A percentile compares a stretch with the other conserved stretches of the same genome.
Evolutionary conservation across 768 basidiomycete species (phyloP).

Genomic region (Suillus tomentosus): DNA sequence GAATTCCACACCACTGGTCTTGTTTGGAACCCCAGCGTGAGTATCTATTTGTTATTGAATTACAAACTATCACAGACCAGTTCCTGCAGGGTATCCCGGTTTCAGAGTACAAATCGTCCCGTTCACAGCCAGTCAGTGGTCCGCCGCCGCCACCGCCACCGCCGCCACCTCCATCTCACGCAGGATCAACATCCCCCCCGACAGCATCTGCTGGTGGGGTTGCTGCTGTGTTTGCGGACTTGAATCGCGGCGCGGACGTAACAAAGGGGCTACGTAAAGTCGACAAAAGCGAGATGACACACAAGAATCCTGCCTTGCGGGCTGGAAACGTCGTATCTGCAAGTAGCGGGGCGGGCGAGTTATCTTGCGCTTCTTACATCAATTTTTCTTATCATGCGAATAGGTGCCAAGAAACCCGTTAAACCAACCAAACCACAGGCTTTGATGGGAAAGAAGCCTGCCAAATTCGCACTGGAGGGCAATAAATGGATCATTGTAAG

Average conservation of each 20-base stretch:
- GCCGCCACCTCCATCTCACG: constrained; percentile 53
- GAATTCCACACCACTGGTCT: constrained; percentile 87
- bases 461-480: constrained; percentile 87
- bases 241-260: constrained; percentile 88
- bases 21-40: constrained; percentile 83
- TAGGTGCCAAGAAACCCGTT: constrained; percentile 61
- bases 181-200: constrained; percentile 42
- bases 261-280: constrained; percentile 93
- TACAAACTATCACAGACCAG: not conserved
- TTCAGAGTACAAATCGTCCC: constrained; percentile 50
- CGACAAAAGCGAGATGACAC: constrained; percentile 95
- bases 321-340: constrained; percentile 52
- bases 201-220: constrained; percentile 54
- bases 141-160: constrained; percentile 50
- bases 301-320: constrained; percentile 93
- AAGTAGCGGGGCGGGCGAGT: constrained; percentile 32
- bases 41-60: constrained; percentile 17
- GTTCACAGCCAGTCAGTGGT: constrained; percentile 36
- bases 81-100: constrained; percentile 54
- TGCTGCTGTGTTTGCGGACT: constrained; percentile 84
- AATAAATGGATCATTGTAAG: constrained; percentile 92
- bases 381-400: constrained; percentile 1
- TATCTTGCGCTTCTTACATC: constrained; percentile 25
- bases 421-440: constrained; percentile 86
- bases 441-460: constrained; percentile 85